Base-by-base conservation (phyloP, 768 basidiomycete genomes). In the Russula emetica region DNA sequence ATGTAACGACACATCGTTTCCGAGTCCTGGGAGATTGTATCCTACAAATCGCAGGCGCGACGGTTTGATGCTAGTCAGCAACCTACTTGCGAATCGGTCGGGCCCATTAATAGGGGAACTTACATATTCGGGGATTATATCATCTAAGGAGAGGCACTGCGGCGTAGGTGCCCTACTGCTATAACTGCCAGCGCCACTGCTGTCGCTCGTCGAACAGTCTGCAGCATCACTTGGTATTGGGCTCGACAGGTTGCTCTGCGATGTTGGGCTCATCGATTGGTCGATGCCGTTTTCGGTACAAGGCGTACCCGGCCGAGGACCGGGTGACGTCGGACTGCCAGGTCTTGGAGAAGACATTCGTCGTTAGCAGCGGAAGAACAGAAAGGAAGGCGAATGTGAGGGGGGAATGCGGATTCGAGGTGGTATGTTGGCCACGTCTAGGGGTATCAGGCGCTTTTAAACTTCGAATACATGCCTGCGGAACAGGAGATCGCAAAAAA, bases 161-260 rank as follows among this genome's bases (percentile, higher is more conserved):
- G 61, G 61, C 36, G 61, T 62, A 13, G 20, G 54, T 30, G 55
- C 55, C 55, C 30, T 38, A 30, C 61, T 62, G 36, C 18, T 42
- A 1, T 42, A 49, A 38, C 49, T 34, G 11, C 44, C 18, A 38
- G 53, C 47, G 8, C 45, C 26, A 26, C 36, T 50, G 42, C 40
- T 53, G 22, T 14, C 13, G 28, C 63, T 64, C 26, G 58, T 28
- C 42, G 58, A 26, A 54, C 20, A 36, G 40, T 47, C 52, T 16
- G 9, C 32, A 13, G 24, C 20, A 16, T 36, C 20, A 28, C 26
- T 50, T 14, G 58, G 34, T 44, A 8, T 8, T 24, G 59, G 38
- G 22, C 55, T 64, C 14, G 36, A 49, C 0, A 20, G 20, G 20
- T 6, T 2, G 47, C 47, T 60, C 22, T 22, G 20, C 9, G 54